Conservation (phyloP, 2,329 filamentous ascomycete species). For the Arthrobotrys megalospora region DNA sequence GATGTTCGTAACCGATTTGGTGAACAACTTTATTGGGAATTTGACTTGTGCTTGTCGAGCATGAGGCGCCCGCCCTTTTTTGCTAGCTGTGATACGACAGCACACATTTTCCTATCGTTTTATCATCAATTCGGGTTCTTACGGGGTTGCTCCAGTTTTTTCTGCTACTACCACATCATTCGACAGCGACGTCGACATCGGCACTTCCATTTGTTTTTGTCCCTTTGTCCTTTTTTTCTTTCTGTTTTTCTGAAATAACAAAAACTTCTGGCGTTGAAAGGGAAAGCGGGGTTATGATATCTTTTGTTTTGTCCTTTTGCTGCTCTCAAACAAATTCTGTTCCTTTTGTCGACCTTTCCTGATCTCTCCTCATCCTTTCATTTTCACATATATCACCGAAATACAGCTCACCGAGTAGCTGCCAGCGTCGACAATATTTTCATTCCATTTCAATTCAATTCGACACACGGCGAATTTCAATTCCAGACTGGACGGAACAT, state of each 20-base stretch:
- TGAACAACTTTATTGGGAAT: constrained; percentile 48
- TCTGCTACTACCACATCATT: not conserved
- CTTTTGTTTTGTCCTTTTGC: not conserved
- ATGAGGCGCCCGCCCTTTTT: constrained; percentile 1
- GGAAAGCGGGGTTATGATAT: constrained; percentile 26
- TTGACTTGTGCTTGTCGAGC: constrained; percentile 38
- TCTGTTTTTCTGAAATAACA: constrained; percentile 21
- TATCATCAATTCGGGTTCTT: not conserved
- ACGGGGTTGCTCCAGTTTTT: not conserved
- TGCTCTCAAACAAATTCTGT: not conserved
- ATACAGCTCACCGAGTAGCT: constrained; percentile 1
- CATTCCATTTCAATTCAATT: constrained; percentile 1
- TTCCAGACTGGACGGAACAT: constrained; percentile 18
- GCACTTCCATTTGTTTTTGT: constrained; percentile 20
- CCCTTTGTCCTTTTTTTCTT: constrained; percentile 2
- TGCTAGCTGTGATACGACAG: not conserved
- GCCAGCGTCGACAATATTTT: not conserved
- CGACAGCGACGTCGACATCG: constrained; percentile 2
- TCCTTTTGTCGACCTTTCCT: constrained; percentile 17
- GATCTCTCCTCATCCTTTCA: not conserved
- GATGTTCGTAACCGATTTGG: constrained; percentile 57
- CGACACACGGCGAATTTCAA: not conserved
- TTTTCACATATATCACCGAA: constrained; percentile 4
- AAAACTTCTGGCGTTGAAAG: constrained; percentile 34
- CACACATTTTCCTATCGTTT: not conserved